A percentile compares a stretch with the other conserved stretches of the same genome.
phyloP scores from a whole-genome alignment of 257 asterid species.

The Solanum dulcamara region DNA sequence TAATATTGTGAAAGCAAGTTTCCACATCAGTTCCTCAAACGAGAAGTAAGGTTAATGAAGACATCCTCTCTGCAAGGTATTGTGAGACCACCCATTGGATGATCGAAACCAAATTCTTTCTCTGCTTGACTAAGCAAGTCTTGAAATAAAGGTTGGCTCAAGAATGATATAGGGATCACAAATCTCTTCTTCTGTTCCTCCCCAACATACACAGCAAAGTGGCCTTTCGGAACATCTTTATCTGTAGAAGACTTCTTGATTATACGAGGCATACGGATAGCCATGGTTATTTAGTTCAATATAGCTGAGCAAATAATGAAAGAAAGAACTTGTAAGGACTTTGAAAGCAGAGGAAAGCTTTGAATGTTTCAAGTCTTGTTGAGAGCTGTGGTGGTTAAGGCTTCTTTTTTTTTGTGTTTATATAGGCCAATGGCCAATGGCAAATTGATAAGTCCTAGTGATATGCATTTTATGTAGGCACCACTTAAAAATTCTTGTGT shows the following conservation, averaged over 20 bases:
- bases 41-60: conserved; percentile 22
- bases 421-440: neutral
- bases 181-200: conserved; percentile 23
- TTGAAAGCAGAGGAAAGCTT: neutral
- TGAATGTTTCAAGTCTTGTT: neutral
- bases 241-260: neutral
- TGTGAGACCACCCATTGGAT: conserved; percentile 56
- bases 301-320: neutral
- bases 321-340: neutral
- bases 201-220: conserved; percentile 47
- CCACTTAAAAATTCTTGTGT: neutral
- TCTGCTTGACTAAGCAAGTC: conserved; percentile 29
- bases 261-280: neutral
- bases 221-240: conserved; percentile 43
- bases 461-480: neutral
- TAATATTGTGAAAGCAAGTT: neutral
- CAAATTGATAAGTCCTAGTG: neutral
- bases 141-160: conserved; percentile 36
- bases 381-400: neutral
- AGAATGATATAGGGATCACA: conserved; percentile 18
- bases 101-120: conserved; percentile 27
- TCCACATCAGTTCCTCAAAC: neutral
- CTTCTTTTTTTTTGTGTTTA: neutral
- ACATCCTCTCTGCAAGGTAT: conserved; percentile 32
- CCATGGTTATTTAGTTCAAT: neutral